phyloP scores from a whole-genome alignment of 192 early-diverging fungal genomes.

The Podila clonocystis region DNA sequence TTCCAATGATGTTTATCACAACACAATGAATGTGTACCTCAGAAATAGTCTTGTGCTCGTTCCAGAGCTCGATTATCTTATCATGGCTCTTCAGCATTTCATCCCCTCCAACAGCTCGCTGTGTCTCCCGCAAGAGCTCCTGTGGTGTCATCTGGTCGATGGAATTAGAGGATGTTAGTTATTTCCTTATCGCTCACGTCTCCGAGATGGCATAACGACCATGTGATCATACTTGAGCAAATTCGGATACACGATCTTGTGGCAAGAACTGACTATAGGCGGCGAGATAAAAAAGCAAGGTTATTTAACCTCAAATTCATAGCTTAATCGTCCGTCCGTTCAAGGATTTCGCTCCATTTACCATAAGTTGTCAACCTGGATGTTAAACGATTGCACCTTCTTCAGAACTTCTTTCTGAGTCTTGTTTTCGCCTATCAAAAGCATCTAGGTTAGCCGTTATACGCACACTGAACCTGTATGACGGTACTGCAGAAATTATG shows the following conservation, averaged over 20 bases:
- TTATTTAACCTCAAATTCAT: not conserved
- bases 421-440: constrained; percentile 58
- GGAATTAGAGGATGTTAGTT: not conserved
- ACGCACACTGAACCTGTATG: not conserved
- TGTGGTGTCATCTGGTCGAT: constrained; percentile 74
- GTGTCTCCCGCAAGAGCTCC: constrained; percentile 84
- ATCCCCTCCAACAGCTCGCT: constrained; percentile 79
- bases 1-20: not conserved
- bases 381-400: constrained; percentile 70
- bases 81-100: constrained; percentile 75
- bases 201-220: too few relatives aligned
- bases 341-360: constrained; percentile 33
- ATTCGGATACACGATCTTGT: constrained; percentile 94
- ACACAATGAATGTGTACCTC: constrained; percentile 26
- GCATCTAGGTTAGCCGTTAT: not conserved
- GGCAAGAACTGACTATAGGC: constrained; percentile 89
- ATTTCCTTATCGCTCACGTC: too few relatives aligned
- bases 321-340: not conserved
- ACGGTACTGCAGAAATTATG: not conserved
- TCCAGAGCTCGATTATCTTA: constrained; percentile 66
- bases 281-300: not conserved
- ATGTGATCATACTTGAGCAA: constrained; percentile 73
- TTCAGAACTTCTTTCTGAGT: constrained; percentile 73
- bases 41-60: constrained; percentile 59
- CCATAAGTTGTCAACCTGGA: constrained; percentile 98